Evolutionary conservation across 164 flowering plant genomes (phyloP), one percentile per base, ranked within the genome.

Genomic region (Platanus orientalis): DNA sequence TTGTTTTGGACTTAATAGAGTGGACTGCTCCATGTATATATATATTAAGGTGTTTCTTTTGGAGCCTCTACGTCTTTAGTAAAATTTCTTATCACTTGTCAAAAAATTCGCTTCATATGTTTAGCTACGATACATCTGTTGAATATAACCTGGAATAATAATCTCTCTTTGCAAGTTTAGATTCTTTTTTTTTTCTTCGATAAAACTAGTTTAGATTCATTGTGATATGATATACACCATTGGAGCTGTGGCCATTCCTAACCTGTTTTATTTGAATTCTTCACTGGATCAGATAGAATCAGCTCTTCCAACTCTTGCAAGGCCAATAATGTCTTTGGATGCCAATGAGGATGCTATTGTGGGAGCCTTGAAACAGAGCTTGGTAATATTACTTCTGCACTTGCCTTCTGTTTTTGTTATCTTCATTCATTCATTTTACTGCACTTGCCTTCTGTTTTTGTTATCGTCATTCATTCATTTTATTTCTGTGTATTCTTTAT

Each of bases 311-410:
- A 80, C 80, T 58, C 80, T 92, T 64, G 82, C 97, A 2, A 84
- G 86, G 81, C 99, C 99, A 64, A 95, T 92, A 47, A 82, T 92
- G 97, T 89, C 97, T 64, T 72, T 92, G 79, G 97, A 95, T 74
- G 90, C 94, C 58, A 87, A 84, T 78, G 99, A 95, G 76, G 99
- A 89, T 86, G 94, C 97, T 32, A 73, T 92, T 60, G 90, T 90
- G 64, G 97, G 99, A 62, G 76, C 84, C 42, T 72, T 95, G 73
- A 92, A 95, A 75, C 97, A 88, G 71, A 92, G 96, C 77, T 77
- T 95, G 97, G 99, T 95, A 88, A 75, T 47, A 11, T 2, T n/a
- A n/a, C n/a, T n/a, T n/a, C n/a, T n/a, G 7, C 1, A 14, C 21
- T 11, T 7, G 13, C 28, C 13, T 25, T 58, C 47, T 54, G 44